Percentiles rank a stretch among this genome's conserved stretches.
These are phyloP conservation scores for Pythium insidiosum DNA, from an alignment of 352 stramenopile genomes.

Conservation along the genomic window DNA sequence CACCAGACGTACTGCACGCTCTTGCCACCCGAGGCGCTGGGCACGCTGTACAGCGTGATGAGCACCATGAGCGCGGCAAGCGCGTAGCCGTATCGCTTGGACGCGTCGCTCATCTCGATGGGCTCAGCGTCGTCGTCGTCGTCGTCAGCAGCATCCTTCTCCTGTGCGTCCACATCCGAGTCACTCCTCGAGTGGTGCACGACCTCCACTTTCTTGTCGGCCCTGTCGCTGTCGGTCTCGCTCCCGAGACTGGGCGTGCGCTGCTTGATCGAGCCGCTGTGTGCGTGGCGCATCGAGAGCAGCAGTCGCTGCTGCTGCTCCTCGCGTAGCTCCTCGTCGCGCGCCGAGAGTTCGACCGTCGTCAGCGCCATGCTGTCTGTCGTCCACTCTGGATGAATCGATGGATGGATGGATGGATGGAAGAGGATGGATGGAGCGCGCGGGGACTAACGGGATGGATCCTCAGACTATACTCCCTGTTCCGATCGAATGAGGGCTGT, in stretches of 20 bases:
- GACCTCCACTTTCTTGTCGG: background rate
- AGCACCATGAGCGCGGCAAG: constrained; percentile 39
- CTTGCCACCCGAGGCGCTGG: constrained; percentile 32
- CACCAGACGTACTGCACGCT: constrained; percentile 92
- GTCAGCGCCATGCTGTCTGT: constrained; percentile 1
- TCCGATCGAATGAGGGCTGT: too few species aligned
- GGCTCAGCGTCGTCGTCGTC: constrained; percentile 12
- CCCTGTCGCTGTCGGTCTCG: background rate
- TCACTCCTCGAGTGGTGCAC: background rate
- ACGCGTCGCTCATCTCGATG: constrained; percentile 13
- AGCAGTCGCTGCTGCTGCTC: background rate
- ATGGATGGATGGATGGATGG: too few species aligned
- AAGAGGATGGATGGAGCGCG: too few species aligned
- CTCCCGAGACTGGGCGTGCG: constrained; percentile 1
- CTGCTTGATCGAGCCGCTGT: constrained; percentile 3
- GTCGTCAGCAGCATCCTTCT: background rate
- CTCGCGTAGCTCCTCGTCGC: background rate
- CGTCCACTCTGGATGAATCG: too few species aligned
- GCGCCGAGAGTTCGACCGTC: constrained; percentile 3
- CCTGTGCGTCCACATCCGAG: constrained; percentile 5
- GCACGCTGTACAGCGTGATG: constrained; percentile 61
- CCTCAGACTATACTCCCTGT: too few species aligned
- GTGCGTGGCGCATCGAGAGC: background rate
- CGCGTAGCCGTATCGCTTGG: constrained; percentile 33
- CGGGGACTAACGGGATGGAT: too few species aligned